Evolutionary conservation across 108 stramenopile species (phyloP).

Genomic region (Nannochloropsis gaditana): DNA sequence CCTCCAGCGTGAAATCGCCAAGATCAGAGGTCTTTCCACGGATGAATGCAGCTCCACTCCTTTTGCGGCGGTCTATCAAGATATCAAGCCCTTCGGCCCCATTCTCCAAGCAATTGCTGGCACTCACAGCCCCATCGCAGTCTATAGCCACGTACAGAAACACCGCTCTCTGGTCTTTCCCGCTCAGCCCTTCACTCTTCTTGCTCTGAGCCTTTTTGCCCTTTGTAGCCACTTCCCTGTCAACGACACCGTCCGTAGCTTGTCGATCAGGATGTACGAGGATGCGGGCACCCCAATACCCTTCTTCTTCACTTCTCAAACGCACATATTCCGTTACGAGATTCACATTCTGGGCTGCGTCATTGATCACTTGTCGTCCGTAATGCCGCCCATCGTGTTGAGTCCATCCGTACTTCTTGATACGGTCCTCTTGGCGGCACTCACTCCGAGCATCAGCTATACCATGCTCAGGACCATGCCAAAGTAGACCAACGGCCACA

Average conservation of each 20-base stretch:
- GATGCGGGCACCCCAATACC: not conserved
- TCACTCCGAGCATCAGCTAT: constrained; percentile 31
- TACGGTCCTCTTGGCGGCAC: constrained; percentile 36
- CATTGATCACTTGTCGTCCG: constrained; percentile 37
- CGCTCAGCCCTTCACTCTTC: not conserved
- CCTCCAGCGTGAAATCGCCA: constrained; percentile 31
- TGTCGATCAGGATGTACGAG: not conserved
- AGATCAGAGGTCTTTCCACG: constrained; percentile 12
- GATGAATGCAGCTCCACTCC: constrained; percentile 4
- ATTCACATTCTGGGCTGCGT: constrained; percentile 6
- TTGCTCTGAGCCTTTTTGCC: not conserved
- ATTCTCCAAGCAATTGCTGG: not conserved
- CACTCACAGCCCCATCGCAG: not conserved
- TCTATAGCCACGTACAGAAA: constrained; percentile 37
- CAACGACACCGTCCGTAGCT: not conserved
- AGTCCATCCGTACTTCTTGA: constrained; percentile 34
- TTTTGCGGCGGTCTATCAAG: not conserved
- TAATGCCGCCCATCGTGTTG: constrained; percentile 38
- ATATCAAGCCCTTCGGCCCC: not conserved
- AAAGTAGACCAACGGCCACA: constrained; percentile 34
- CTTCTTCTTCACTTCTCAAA: not conserved
- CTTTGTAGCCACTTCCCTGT: not conserved
- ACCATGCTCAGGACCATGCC: constrained; percentile 25
- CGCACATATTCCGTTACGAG: constrained; percentile 30
- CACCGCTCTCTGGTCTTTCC: not conserved